Evolutionary conservation across 1,284 basidiomycete species (phyloP).

Genomic region (Cutaneotrichosporon sp.): DNA sequence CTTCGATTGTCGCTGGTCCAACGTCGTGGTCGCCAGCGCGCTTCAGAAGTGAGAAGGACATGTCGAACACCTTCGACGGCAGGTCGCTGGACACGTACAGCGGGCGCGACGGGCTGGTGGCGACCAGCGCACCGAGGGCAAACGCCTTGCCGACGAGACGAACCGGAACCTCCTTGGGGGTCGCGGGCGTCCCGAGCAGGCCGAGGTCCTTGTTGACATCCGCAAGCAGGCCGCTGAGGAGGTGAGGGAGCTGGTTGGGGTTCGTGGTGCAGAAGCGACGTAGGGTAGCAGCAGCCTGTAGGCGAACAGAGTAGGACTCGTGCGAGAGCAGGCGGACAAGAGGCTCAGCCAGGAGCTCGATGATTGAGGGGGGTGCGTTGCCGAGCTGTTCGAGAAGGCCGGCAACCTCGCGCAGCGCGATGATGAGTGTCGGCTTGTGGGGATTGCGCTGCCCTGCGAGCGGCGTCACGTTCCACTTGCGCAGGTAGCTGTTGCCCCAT

Average conservation of each 20-base stretch:
- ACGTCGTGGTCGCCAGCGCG: slow-evolving; percentile 87
- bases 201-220: slow-evolving; percentile 68
- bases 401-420: slow-evolving; percentile 79
- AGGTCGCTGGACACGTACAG: slow-evolving; percentile 95
- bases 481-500: slow-evolving; percentile 74
- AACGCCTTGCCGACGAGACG: slow-evolving; percentile 84
- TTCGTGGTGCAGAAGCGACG: slow-evolving; percentile 87
- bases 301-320: slow-evolving; percentile 79
- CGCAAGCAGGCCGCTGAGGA: slow-evolving; percentile 77
- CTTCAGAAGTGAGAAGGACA: slow-evolving; percentile 86
- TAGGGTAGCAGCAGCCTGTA: slow-evolving; percentile 82
- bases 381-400: slow-evolving; percentile 85
- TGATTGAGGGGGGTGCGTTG: slow-evolving; percentile 82
- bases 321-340: slow-evolving; percentile 81
- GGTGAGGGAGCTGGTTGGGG: slow-evolving; percentile 76
- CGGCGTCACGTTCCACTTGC: slow-evolving; percentile 80
- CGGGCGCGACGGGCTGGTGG: slow-evolving; percentile 79
- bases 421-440: slow-evolving; percentile 66
- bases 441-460: slow-evolving; percentile 81
- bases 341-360: slow-evolving; percentile 85
- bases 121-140: slow-evolving; percentile 81
- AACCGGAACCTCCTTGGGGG: slow-evolving; percentile 68
- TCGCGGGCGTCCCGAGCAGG: slow-evolving; percentile 60
- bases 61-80: slow-evolving; percentile 83
- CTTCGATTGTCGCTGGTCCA: slow-evolving; percentile 74